Conservation (phyloP, 768 basidiomycete species). For the Tricholoma bakamatsutake region DNA sequence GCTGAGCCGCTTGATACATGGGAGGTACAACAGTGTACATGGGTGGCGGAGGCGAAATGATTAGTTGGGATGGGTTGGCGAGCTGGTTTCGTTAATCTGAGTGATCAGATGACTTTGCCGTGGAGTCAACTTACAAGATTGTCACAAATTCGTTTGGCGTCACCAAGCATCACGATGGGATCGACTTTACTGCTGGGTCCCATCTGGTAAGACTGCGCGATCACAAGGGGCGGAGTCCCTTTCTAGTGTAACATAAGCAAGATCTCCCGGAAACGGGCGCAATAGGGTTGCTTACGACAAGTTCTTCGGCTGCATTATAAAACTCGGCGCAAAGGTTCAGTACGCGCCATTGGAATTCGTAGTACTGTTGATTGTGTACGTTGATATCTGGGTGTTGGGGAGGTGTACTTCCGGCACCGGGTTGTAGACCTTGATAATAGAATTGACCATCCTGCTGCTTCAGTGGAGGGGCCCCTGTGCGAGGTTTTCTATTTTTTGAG, state of each 20-base stretch:
- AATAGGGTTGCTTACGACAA: slow-evolving; percentile 51
- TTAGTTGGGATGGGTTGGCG: slow-evolving; percentile 66
- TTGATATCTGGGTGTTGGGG: slow-evolving; percentile 46
- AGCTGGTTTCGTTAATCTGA: slow-evolving; percentile 37
- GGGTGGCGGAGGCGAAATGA: slow-evolving; percentile 59
- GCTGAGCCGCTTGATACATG: slow-evolving; percentile 28
- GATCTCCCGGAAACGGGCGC: slow-evolving; percentile 7
- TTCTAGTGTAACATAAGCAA: slow-evolving; percentile 31
- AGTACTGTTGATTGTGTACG: slow-evolving; percentile 70
- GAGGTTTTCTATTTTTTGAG: slow-evolving; percentile 64
- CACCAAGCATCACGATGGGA: slow-evolving; percentile 64
- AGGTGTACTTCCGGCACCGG: slow-evolving; percentile 21
- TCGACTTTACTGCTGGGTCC: slow-evolving; percentile 66
- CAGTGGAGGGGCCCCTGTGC: slow-evolving; percentile 22
- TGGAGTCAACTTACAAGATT: slow-evolving; percentile 45
- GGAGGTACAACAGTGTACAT: slow-evolving; percentile 45
- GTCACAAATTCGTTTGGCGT: slow-evolving; percentile 77
- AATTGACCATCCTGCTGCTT: slow-evolving; percentile 35
- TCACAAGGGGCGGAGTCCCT: slow-evolving; percentile 61
- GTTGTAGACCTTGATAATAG: slow-evolving; percentile 37
- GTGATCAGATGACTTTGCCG: background rate
- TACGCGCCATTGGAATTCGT: slow-evolving; percentile 84
- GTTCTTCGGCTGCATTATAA: slow-evolving; percentile 80
- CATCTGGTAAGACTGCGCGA: slow-evolving; percentile 78
- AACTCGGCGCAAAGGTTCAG: slow-evolving; percentile 81